Base-by-base conservation (phyloP, 768 basidiomycete genomes). In the Coprinopsis cinerea region DNA sequence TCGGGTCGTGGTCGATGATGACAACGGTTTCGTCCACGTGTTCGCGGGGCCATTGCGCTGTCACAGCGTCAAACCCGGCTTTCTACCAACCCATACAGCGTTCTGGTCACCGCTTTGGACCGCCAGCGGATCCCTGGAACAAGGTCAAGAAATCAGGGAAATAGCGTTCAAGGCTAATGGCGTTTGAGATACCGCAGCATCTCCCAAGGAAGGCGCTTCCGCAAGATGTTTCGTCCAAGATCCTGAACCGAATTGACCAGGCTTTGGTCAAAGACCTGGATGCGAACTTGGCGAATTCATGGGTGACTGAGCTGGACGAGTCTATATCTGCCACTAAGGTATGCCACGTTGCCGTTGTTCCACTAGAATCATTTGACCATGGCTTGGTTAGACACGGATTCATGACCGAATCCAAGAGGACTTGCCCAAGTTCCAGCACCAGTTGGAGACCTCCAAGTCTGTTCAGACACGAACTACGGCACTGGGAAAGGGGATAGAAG, bases 251-350 rank as follows among this genome's bases (percentile, higher is more conserved):
- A 62, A 72, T 92, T 25, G 84, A 87, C 53, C 73, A 79, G 24
- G 78, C 80, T 9, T 77, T 79, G 6, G 66, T 68, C 53, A 69
- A 79, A 55, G 70, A 81, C 1, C 63, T 92, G 28, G 81, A 73
- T 56, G 78, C 85, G 34, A 59, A 72, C 27, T 61, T 85, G 45
- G 84, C 83, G 11, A 68, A 76, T 25, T 81, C 80, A 50, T 92
- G 88, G 87, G 67, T 88, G 32, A 61, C 67, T 0, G 85, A 88
- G 60, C 72, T 95, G 24, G 82, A 93, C 56, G 74, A 77, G 40
- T 80, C 83, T 11, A 87, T 93, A 52, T 67, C 67, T 20, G 68
- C 71, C 28, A 89, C 86, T 10, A 88, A 89, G 73, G 92, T 90
- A 59, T 44, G 66, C 53, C 44, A 30, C 46, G 27, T 46, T 44